Evolutionary conservation across 2,329 filamentous ascomycete genomes (phyloP).

Genomic region (Aureobasidium subglaciale): DNA sequence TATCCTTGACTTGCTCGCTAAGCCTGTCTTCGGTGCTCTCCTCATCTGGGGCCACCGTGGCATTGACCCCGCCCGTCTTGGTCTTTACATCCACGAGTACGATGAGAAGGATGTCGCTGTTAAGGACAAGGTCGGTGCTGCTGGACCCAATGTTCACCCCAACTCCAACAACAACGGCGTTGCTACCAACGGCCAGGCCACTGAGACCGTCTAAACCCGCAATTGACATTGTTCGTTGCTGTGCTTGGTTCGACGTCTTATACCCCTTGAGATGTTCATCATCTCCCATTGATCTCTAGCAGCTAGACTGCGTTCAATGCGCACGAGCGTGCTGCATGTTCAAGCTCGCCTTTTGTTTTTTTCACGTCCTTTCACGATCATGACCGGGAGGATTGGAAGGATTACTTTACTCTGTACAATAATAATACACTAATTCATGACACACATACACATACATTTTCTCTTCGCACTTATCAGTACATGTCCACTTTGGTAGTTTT

Average conservation of each 20-base stretch:
- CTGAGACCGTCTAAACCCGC: constrained; percentile 9
- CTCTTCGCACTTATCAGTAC: neutral
- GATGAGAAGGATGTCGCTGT: constrained; percentile 32
- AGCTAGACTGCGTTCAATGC: constrained; percentile 1
- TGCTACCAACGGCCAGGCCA: neutral
- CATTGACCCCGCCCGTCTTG: constrained; percentile 52
- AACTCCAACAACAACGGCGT: constrained; percentile 19
- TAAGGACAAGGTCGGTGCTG: constrained; percentile 19
- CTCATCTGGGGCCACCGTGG: constrained; percentile 57
- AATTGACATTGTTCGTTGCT: neutral
- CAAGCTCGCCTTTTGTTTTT: neutral
- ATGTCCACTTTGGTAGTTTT: no score
- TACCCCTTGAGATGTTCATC: neutral
- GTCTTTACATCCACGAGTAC: constrained; percentile 46
- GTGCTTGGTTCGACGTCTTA: neutral
- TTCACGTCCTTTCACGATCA: constrained; percentile 9
- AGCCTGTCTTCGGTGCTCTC: constrained; percentile 55
- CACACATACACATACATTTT: neutral
- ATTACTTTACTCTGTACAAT: constrained; percentile 8
- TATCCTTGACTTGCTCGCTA: constrained; percentile 57
- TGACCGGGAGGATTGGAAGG: neutral
- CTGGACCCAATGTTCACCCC: constrained; percentile 18
- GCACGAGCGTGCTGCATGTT: neutral
- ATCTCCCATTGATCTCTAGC: neutral
- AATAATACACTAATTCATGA: constrained; percentile 12